Evolutionary conservation across 805 yeast species (phyloP).

Genomic region (Saccharomycopsis javanensis): DNA sequence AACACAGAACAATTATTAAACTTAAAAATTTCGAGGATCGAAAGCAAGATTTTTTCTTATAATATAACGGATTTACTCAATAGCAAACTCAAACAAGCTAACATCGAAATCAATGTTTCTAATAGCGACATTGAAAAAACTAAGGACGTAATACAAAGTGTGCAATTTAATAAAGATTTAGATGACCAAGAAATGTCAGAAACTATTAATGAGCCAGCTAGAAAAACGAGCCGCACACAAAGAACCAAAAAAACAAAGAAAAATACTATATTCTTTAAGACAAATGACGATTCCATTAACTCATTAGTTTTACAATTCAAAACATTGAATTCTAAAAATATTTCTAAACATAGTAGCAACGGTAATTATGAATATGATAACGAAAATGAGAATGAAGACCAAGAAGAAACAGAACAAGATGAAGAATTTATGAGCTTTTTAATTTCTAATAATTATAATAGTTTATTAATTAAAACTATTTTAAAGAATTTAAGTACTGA

Average conservation of each 20-base stretch:
- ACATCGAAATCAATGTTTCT: background rate
- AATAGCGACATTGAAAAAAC: background rate
- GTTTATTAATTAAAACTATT: constrained; percentile 10
- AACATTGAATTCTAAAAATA: background rate
- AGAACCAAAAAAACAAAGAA: constrained; percentile 3
- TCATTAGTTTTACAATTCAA: constrained; percentile 2
- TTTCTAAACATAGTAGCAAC: background rate
- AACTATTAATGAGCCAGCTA: background rate
- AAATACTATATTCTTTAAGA: background rate
- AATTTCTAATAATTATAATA: constrained; percentile 7
- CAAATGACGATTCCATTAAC: background rate
- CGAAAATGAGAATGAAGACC: constrained; percentile 3
- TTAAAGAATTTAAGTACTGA: constrained; percentile 10
- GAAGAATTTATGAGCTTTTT: constrained; percentile 7
- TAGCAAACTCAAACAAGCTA: background rate
- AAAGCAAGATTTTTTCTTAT: background rate
- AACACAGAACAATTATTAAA: background rate
- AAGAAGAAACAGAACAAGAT: background rate
- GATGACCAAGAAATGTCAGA: background rate
- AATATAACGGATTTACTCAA: constrained; percentile 1
- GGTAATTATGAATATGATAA: constrained; percentile 5
- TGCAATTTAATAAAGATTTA: background rate
- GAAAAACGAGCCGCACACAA: background rate
- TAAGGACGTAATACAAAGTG: background rate
- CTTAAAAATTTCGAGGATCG: background rate